Evolutionary conservation across 148 eudicot species (phyloP).

Genomic region (Rhododendron griersonianum): DNA sequence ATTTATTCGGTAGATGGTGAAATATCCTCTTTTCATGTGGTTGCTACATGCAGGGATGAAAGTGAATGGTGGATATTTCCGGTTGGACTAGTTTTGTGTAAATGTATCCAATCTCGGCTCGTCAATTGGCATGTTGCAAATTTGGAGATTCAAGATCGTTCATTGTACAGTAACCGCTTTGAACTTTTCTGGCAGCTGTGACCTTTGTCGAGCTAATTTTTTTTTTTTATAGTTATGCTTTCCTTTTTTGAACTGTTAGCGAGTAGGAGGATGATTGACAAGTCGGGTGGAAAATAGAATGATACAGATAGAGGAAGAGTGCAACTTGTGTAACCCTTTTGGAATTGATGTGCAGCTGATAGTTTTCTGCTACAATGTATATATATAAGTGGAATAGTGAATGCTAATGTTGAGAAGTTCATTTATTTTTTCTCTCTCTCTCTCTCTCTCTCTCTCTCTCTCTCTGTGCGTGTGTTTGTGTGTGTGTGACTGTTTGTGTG

Average conservation of each 20-base stretch:
- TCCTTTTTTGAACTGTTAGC: not conserved
- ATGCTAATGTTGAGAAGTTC: not conserved
- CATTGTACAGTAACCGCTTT: conserved; percentile 84
- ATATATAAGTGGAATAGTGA: not conserved
- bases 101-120: conserved; percentile 82
- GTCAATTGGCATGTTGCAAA: conserved; percentile 96
- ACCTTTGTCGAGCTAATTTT: conserved; percentile 12
- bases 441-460: not conserved
- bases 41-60: conserved; percentile 71
- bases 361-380: not conserved
- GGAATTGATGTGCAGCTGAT: conserved; percentile 3
- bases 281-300: conserved; percentile 1
- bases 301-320: not conserved
- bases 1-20: not conserved
- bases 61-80: conserved; percentile 99
- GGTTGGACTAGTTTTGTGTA: conserved; percentile 69
- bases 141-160: conserved; percentile 96
- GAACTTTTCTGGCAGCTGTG: conserved; percentile 92
- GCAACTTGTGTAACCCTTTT: conserved; percentile 7
- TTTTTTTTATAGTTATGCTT: conserved; percentile 2
- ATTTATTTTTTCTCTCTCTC: not conserved
- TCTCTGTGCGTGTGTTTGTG: no score
- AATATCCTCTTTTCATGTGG: not conserved
- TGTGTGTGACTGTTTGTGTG: no score
- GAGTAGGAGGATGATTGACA: conserved; percentile 11